phyloP scores from a whole-genome alignment of 306 rosid genomes.

The Cicer judaicum region DNA sequence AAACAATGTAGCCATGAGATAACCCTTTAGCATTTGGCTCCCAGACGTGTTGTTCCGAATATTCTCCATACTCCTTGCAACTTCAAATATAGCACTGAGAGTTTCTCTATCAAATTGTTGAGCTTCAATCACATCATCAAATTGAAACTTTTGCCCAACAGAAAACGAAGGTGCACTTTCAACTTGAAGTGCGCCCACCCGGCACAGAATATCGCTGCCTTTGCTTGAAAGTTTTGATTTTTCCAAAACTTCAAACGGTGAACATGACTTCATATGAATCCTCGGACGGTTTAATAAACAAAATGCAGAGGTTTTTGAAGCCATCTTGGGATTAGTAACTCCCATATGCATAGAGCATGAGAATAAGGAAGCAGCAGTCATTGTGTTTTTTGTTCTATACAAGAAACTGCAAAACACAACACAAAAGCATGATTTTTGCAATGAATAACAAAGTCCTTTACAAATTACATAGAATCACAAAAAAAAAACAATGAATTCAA shows the following conservation, averaged over 20 bases:
- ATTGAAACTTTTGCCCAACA: slow-evolving; percentile 65
- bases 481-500: slow-evolving; percentile 21
- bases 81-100: slow-evolving; percentile 73
- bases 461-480: neutral
- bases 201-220: slow-evolving; percentile 43
- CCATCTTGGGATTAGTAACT: slow-evolving; percentile 40
- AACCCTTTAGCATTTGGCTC: slow-evolving; percentile 81
- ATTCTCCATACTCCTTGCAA: slow-evolving; percentile 82
- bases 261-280: slow-evolving; percentile 23
- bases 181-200: slow-evolving; percentile 47
- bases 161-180: slow-evolving; percentile 57
- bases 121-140: slow-evolving; percentile 85
- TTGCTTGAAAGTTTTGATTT: slow-evolving; percentile 37
- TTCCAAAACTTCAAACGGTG: slow-evolving; percentile 34
- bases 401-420: slow-evolving; percentile 11
- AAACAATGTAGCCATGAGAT: slow-evolving; percentile 95
- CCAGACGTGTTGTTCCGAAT: slow-evolving; percentile 66
- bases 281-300: slow-evolving; percentile 38
- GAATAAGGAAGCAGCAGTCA: slow-evolving; percentile 67
- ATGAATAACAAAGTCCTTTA: neutral
- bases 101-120: slow-evolving; percentile 80
- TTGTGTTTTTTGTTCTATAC: slow-evolving; percentile 33
- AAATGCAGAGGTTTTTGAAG: slow-evolving; percentile 39
- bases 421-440: neutral
- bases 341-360: slow-evolving; percentile 56